These are phyloP conservation scores for Nitzschia sp. DNA, from an alignment of 108 stramenopile genomes.

Conservation along the genomic window DNA sequence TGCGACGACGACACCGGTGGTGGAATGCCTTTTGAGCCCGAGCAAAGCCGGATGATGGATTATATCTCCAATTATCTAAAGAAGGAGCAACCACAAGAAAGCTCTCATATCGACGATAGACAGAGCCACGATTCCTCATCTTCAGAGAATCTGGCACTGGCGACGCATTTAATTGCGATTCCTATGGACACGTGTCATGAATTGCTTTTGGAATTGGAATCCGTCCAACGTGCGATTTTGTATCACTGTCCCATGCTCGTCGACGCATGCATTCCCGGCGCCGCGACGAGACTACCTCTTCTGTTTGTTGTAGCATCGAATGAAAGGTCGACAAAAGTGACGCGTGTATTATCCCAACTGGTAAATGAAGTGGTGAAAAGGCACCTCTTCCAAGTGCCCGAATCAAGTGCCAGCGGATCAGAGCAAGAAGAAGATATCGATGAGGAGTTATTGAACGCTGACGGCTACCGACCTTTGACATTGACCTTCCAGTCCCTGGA, in stretches of 20 bases:
- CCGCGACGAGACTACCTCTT: conserved; percentile 64
- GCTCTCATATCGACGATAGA: not conserved
- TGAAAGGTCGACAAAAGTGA: conserved; percentile 21
- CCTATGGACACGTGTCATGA: conserved; percentile 76
- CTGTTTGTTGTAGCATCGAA: conserved; percentile 56
- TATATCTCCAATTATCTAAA: conserved; percentile 28
- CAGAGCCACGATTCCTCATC: not conserved
- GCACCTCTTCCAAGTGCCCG: conserved; percentile 23
- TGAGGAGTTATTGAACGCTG: conserved; percentile 28
- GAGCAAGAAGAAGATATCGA: conserved; percentile 9
- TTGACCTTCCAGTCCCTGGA: conserved; percentile 73
- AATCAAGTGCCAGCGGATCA: not conserved
- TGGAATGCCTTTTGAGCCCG: conserved; percentile 5
- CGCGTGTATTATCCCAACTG: conserved; percentile 35
- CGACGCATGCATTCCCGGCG: conserved; percentile 71
- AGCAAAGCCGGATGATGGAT: conserved; percentile 35
- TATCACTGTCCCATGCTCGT: conserved; percentile 79
- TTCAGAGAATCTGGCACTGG: not conserved
- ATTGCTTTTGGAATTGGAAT: conserved; percentile 68
- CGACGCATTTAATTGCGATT: conserved; percentile 77
- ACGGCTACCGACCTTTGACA: conserved; percentile 53
- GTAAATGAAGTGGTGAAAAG: conserved; percentile 49
- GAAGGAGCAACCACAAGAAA: not conserved
- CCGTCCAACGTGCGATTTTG: conserved; percentile 76
- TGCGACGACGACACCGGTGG: conserved; percentile 12